phyloP scores from a whole-genome alignment of 2,329 filamentous ascomycete genomes.

The Aspergillus sp. region DNA sequence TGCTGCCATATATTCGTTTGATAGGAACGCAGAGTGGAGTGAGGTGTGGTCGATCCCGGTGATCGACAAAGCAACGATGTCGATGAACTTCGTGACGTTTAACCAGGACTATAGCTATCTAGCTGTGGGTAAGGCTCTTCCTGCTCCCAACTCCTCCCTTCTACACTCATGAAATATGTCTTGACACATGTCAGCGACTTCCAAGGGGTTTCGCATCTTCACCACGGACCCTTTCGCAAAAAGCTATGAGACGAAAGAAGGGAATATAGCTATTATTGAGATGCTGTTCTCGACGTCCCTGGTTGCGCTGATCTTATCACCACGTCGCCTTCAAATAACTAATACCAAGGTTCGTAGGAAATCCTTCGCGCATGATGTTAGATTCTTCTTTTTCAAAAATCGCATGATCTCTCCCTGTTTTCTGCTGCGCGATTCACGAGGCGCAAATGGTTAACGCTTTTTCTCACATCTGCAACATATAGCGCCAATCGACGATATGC shows the following conservation, averaged over 20 bases:
- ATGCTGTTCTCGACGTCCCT: conserved; percentile 99
- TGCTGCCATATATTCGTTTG: not conserved
- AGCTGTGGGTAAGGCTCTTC: conserved; percentile 71
- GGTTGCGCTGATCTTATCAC: conserved; percentile 89
- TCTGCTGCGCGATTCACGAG: not conserved
- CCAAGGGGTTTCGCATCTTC: conserved; percentile 93
- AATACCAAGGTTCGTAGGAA: conserved; percentile 78
- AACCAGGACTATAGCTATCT: conserved; percentile 98
- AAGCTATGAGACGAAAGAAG: conserved; percentile 90
- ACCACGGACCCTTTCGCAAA: conserved; percentile 95
- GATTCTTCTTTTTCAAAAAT: not conserved
- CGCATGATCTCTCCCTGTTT: not conserved
- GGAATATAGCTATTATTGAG: conserved; percentile 93
- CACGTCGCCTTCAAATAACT: conserved; percentile 88
- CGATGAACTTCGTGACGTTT: conserved; percentile 97
- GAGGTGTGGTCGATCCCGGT: conserved; percentile 11
- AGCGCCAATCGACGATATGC: conserved; percentile 84
- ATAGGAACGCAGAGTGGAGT: not conserved
- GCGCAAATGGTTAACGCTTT: conserved; percentile 16
- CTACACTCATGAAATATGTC: conserved; percentile 7
- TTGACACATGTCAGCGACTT: conserved; percentile 65
- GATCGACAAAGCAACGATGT: conserved; percentile 53
- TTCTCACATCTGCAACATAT: conserved; percentile 13
- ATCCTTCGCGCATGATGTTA: conserved; percentile 5
- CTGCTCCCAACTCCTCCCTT: conserved; percentile 8